Evolutionary conservation across 768 basidiomycete genomes (phyloP).

Genomic region (Psilocybe cubensis): DNA sequence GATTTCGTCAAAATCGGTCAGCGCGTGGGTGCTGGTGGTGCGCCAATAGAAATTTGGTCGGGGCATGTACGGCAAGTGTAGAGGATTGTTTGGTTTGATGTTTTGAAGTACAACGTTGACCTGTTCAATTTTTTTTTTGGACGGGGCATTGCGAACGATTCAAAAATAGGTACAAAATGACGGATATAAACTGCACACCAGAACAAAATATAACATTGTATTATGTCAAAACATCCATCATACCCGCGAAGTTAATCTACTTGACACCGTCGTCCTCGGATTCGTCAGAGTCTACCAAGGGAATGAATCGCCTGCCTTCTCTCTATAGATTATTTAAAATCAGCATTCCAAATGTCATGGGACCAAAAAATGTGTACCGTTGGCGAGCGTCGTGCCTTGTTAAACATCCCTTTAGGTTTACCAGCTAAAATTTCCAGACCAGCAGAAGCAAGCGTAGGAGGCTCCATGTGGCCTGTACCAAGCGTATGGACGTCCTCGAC

Average conservation of each 20-base stretch:
- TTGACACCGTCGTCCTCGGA: conserved; percentile 41
- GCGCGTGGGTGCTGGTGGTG: conserved; percentile 61
- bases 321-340: conserved; percentile 27
- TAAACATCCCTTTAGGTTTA: conserved; percentile 1
- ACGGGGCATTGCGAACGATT: neutral
- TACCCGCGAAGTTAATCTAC: neutral
- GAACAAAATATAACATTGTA: neutral
- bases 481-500: neutral
- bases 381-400: conserved; percentile 28
- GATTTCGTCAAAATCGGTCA: conserved; percentile 57
- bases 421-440: neutral
- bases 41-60: conserved; percentile 72
- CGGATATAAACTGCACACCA: neutral
- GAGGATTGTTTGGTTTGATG: neutral
- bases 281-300: conserved; percentile 48
- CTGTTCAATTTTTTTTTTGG: too few relatives aligned
- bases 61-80: neutral
- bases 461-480: neutral
- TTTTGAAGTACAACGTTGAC: neutral
- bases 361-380: conserved; percentile 16
- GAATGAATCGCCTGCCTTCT: conserved; percentile 52
- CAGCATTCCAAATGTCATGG: neutral
- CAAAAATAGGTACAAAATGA: neutral
- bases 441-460: neutral
- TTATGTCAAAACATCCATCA: conserved; percentile 14